Evolutionary conservation across 2,329 filamentous ascomycete genomes (phyloP), one percentile per base, ranked within the genome.

Genomic region (Colletotrichum navitas): DNA sequence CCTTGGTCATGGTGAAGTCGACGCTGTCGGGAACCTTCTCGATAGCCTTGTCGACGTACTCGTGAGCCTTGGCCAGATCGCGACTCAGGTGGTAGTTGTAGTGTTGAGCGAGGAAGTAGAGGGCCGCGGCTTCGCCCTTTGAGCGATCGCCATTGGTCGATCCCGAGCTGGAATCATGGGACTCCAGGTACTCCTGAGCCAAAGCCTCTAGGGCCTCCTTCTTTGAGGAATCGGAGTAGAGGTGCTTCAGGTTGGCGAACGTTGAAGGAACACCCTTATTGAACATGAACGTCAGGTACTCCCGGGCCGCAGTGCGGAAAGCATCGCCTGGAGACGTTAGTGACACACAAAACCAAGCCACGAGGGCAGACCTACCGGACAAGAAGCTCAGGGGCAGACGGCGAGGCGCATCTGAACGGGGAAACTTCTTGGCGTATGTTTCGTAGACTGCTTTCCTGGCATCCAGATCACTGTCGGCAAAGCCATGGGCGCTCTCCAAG

Each of bases 101-200:
- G 83, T 99, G 97, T 79, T 98, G 96, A 11, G 95, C 95, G 65
- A 99, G 89, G 85, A 97, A 99, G 82, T 97, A 98, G 61, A 95
- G 89, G 18, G 93, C 93, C 1, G 95, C 93, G 18, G 93, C 89
- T 77, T 93, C 87, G 79, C 95, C 95, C 77, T 87, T 88, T 63
- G 82, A 79, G 63, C 82, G 79, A 75, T 89, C 85, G 29, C 80
- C 79, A 66, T 83, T 85, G 5, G 76, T 74, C 47, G 81, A 79
- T 36, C 81, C 83, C 68, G 84, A 83, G 47, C 85, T 83, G 64
- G 89, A 80, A n/a, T 79, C 74, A 67, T 85, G 87, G 43, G 89
- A 89, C 26, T 90, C 84, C 16, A 93, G 86, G 77, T 98, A 98
- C 63, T 92, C 89, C 76, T 96, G 89, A 2, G 93, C 94, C 51